A percentile compares a stretch with the other conserved stretches of the same genome.
These are phyloP conservation scores for Oryza meyeriana DNA, from an alignment of 176 grass and related monocot species.

Conservation along the genomic window DNA sequence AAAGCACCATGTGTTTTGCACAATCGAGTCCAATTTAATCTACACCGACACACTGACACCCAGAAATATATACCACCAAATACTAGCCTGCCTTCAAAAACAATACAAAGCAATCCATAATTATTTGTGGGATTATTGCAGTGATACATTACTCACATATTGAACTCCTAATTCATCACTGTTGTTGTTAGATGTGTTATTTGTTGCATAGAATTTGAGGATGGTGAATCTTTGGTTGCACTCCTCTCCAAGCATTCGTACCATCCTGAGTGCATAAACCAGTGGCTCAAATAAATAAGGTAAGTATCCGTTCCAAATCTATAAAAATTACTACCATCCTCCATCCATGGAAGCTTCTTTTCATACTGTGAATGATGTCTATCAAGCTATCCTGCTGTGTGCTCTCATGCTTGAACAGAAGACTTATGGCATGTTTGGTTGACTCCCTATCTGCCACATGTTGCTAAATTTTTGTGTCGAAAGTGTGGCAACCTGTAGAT, in stretches of 20 bases:
- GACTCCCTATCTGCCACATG: neutral
- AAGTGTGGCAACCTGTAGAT: neutral
- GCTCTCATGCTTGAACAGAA: neutral
- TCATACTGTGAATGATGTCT: neutral
- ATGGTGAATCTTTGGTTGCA: conserved; percentile 79
- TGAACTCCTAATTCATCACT: conserved; percentile 13
- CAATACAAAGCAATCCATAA: too few species aligned
- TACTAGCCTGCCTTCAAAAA: too few species aligned
- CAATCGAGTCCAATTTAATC: too few species aligned
- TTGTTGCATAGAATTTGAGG: conserved; percentile 95
- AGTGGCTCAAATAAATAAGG: conserved; percentile 99
- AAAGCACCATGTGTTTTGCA: too few species aligned
- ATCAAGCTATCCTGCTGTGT: neutral
- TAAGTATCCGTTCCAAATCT: conserved; percentile 27
- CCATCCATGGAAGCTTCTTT: neutral
- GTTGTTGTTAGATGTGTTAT: conserved; percentile 78
- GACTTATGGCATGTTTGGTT: neutral
- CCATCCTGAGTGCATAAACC: conserved; percentile 90
- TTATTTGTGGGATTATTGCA: too few species aligned
- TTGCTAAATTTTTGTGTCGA: neutral
- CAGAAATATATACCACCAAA: too few species aligned
- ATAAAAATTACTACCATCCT: neutral
- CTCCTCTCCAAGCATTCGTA: conserved; percentile 93
- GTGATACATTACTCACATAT: too few species aligned
- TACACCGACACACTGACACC: too few species aligned